Evolutionary conservation across 139 green algal genomes (phyloP), one percentile per base, ranked within the genome.

Genomic region (Cymbomonas tetramitiformis): DNA sequence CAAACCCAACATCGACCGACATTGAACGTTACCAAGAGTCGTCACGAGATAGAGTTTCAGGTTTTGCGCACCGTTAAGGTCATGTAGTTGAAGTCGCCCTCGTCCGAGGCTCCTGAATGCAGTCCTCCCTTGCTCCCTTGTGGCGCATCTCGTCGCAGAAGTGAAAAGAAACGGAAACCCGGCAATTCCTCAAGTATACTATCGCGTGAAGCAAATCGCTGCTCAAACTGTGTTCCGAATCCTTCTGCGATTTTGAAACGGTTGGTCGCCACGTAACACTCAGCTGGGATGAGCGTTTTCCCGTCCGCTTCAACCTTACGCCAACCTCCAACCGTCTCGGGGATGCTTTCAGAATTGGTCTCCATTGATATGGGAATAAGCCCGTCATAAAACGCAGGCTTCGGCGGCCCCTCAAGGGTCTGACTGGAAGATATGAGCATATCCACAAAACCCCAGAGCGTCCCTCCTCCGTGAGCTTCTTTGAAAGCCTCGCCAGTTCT

Each of bases 401-500:
- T 65, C 5, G 64, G 64, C 23, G 24, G 25, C 21, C 64, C 64
- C 48, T 71, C 58, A 0, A 71, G 56, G 23, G 52, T 58, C 56
- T 54, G 47, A 28, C 51, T 39, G n/a, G 47, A 62, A 2, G 18
- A 34, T 18, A 71, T 34, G 8, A 71, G 56, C 64, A 71, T 71
- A 2, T 62, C 55, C 12, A 65, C 34, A 30, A 71, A 65, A 2
- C 64, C 64, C 30, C 62, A 65, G 23, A 71, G 54, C 30, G 49
- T 71, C 3, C 64, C 64, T 18, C 64, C 64, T 26, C 64, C 64
- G 64, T 71, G 64, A 28, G 64, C 64, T 44, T 71, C 64, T 50
- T 71, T 71, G 40, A 71, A 71, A 2, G 56, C 64, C 18, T 71
- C 64, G 38, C 64, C 64, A 5, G 26, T 61, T 19, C 64, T 28